phyloP scores from a whole-genome alignment of 345 rosid genomes.

The Balakata baccata region DNA sequence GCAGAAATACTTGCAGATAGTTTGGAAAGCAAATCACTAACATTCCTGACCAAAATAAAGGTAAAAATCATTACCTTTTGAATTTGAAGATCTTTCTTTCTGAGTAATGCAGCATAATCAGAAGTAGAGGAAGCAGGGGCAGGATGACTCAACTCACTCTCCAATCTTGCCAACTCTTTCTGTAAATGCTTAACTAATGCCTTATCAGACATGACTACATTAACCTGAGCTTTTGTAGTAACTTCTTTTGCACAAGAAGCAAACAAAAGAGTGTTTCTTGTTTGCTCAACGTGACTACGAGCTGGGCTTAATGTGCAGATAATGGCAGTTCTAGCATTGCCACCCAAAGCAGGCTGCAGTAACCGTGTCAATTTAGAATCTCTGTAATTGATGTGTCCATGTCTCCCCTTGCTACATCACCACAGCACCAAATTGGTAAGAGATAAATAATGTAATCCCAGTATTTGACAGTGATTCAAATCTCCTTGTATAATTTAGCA shows the following conservation, averaged over 20 bases:
- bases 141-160: slow-evolving; percentile 80
- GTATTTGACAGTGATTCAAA: too few relatives aligned
- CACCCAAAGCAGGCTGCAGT: slow-evolving; percentile 93
- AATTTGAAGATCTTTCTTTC: slow-evolving; percentile 86
- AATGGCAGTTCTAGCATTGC: slow-evolving; percentile 95
- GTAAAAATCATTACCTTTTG: slow-evolving; percentile 56
- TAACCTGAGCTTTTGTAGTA: slow-evolving; percentile 91
- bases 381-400: slow-evolving; percentile 91
- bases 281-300: slow-evolving; percentile 93
- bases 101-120: slow-evolving; percentile 61
- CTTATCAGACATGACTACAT: slow-evolving; percentile 98
- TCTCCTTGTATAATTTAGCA: neutral
- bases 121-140: slow-evolving; percentile 47
- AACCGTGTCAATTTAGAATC: slow-evolving; percentile 93
- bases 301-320: slow-evolving; percentile 97
- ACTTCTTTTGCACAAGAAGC: slow-evolving; percentile 98
- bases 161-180: slow-evolving; percentile 85
- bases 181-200: slow-evolving; percentile 95
- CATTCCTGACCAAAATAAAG: neutral
- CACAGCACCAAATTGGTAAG: slow-evolving; percentile 21
- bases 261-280: slow-evolving; percentile 92
- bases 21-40: neutral
- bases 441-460: too few relatives aligned
- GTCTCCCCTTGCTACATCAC: slow-evolving; percentile 77
- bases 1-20: too few relatives aligned